These are phyloP conservation scores for Quercus dentata DNA, from an alignment of 306 rosid genomes.

Conservation along the genomic window DNA sequence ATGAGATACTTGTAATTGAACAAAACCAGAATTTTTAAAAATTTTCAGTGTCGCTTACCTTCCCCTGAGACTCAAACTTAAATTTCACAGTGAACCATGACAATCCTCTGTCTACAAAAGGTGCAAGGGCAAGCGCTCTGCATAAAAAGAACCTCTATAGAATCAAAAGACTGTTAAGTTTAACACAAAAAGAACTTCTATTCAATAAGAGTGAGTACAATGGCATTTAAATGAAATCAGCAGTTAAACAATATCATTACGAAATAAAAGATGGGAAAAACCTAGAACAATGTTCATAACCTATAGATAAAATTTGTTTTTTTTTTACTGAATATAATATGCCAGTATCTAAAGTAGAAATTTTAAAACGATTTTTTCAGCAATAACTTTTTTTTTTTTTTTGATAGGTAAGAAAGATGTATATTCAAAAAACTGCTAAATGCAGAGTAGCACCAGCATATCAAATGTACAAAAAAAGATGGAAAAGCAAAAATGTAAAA, in stretches of 20 bases:
- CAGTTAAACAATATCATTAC: too few relatives aligned
- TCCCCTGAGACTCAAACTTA: constrained; percentile 72
- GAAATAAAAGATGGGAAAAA: too few relatives aligned
- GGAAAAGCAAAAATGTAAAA: too few relatives aligned
- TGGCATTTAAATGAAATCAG: not conserved
- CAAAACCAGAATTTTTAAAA: not conserved
- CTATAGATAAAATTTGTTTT: too few relatives aligned
- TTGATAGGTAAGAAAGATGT: too few relatives aligned
- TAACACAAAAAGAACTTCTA: not conserved
- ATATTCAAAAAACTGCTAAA: too few relatives aligned
- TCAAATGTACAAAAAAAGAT: too few relatives aligned
- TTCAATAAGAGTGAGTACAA: not conserved
- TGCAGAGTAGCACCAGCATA: too few relatives aligned
- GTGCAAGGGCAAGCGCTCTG: constrained; percentile 89
- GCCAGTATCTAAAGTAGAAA: not conserved
- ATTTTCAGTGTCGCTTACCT: constrained; percentile 31
- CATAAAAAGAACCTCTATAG: constrained; percentile 20
- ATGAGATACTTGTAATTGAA: constrained; percentile 5
- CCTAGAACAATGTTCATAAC: too few relatives aligned
- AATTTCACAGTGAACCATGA: constrained; percentile 77
- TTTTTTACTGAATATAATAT: not conserved
- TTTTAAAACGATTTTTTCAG: not conserved
- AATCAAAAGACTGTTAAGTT: constrained; percentile 2
- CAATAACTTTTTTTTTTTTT: not conserved
- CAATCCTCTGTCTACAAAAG: constrained; percentile 75